These are phyloP conservation scores for Lichtheimia ornata DNA, from an alignment of 371 early-diverging fungal species.

Conservation along the genomic window DNA sequence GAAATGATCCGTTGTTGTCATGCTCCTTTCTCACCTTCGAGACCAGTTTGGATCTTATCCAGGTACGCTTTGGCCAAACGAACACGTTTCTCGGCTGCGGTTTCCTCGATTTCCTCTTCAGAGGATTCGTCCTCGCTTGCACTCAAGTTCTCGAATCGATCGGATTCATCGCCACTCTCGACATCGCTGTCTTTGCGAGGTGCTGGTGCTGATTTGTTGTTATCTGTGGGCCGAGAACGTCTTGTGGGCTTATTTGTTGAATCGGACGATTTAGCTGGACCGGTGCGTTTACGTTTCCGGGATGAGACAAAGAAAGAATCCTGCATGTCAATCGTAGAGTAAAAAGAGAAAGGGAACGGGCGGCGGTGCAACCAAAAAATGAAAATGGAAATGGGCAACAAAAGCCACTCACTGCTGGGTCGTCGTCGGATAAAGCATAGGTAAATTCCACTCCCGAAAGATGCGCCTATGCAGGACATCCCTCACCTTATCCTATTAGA, in stretches of 20 bases:
- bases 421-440: too few species aligned
- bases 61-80: constrained; percentile 92
- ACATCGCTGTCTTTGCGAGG: constrained; percentile 23
- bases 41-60: constrained; percentile 66
- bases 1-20: not conserved
- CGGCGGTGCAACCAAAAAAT: too few species aligned
- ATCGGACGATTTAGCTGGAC: constrained; percentile 2
- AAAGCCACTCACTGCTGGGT: too few species aligned
- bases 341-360: too few species aligned
- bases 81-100: constrained; percentile 90
- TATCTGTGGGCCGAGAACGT: constrained; percentile 8
- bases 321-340: constrained; percentile 10
- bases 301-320: constrained; percentile 37
- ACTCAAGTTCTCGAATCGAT: constrained; percentile 5
- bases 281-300: constrained; percentile 38
- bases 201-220: constrained; percentile 9
- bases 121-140: constrained; percentile 8
- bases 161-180: constrained; percentile 14
- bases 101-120: constrained; percentile 55
- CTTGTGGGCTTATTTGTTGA: constrained; percentile 15
- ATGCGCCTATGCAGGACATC: too few species aligned
- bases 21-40: constrained; percentile 48
- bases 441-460: too few species aligned
- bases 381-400: too few species aligned
- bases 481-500: too few species aligned